Conservation (phyloP, 2,329 filamentous ascomycete species). For the Fusarium hainanense region DNA sequence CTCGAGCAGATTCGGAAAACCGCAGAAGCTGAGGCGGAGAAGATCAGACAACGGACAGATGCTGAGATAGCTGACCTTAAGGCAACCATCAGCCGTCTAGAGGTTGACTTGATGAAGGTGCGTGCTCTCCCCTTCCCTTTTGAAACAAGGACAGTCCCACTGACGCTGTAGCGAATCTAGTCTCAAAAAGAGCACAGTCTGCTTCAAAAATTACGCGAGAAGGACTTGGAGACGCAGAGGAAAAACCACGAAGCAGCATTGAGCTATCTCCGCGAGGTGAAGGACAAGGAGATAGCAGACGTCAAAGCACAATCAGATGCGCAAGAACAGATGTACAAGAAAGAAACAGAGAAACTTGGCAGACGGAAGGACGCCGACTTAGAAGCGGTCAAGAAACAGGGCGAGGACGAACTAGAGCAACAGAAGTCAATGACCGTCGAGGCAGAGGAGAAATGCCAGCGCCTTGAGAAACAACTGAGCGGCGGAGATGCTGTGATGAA, state of each 20-base stretch:
- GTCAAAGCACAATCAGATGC: conserved; percentile 30
- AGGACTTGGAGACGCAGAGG: conserved; percentile 30
- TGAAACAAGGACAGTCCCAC: not conserved
- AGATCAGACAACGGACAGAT: conserved; percentile 62
- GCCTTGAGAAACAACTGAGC: conserved; percentile 46
- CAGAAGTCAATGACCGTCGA: conserved; percentile 40
- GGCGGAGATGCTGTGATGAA: conserved; percentile 35
- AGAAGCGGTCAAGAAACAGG: conserved; percentile 45
- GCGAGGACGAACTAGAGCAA: conserved; percentile 37
- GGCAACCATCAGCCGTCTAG: conserved; percentile 68
- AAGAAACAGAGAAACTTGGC: conserved; percentile 14
- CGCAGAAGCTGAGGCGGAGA: conserved; percentile 61
- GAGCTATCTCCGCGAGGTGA: conserved; percentile 11
- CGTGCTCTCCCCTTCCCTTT: conserved; percentile 1
- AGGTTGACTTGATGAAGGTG: conserved; percentile 72
- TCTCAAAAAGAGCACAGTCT: conserved; percentile 66
- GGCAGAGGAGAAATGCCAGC: conserved; percentile 38
- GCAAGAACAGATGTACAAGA: conserved; percentile 12
- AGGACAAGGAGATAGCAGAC: conserved; percentile 61
- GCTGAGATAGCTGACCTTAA: conserved; percentile 73
- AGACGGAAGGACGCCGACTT: conserved; percentile 26
- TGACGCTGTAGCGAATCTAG: conserved; percentile 49
- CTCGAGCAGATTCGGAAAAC: conserved; percentile 60
- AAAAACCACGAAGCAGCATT: conserved; percentile 24
- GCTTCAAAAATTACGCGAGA: conserved; percentile 30